Conservation (phyloP, 1,284 basidiomycete species). For the Singerocomus rubriflavus region DNA sequence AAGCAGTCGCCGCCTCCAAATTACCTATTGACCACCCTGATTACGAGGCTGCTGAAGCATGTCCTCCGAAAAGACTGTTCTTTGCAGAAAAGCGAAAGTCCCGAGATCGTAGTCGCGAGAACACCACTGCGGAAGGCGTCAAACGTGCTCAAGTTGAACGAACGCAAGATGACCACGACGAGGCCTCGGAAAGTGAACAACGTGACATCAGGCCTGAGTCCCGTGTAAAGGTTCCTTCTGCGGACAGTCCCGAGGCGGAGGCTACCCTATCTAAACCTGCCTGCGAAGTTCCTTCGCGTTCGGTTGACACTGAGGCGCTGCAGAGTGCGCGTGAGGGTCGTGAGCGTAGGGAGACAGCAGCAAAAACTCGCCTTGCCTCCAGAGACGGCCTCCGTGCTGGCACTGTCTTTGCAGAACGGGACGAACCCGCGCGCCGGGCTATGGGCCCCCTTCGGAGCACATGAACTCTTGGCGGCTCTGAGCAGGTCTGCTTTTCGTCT, state of each 20-base stretch:
- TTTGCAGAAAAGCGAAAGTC: slow-evolving; percentile 22
- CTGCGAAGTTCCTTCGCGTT: background rate
- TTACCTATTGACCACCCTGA: slow-evolving; percentile 33
- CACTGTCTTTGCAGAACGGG: slow-evolving; percentile 27
- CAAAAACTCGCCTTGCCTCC: slow-evolving; percentile 22
- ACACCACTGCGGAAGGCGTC: background rate
- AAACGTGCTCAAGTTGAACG: slow-evolving; percentile 13
- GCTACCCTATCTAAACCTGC: slow-evolving; percentile 7
- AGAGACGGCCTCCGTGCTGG: slow-evolving; percentile 32
- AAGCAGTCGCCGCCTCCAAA: slow-evolving; percentile 28
- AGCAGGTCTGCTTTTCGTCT: background rate
- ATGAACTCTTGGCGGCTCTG: slow-evolving; percentile 2
- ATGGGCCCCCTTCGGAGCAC: slow-evolving; percentile 27
- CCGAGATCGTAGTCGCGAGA: slow-evolving; percentile 24
- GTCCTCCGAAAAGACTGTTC: slow-evolving; percentile 30
- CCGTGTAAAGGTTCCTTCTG: background rate
- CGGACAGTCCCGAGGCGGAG: slow-evolving; percentile 5
- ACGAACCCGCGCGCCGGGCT: slow-evolving; percentile 30
- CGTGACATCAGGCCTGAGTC: background rate
- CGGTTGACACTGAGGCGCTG: slow-evolving; percentile 3
- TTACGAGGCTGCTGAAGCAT: slow-evolving; percentile 28
- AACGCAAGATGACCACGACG: slow-evolving; percentile 7
- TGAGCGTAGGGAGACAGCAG: slow-evolving; percentile 22
- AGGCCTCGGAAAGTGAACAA: slow-evolving; percentile 17
- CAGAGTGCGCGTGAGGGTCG: slow-evolving; percentile 25